These are phyloP conservation scores for Santalum album DNA, from an alignment of 164 flowering plant genomes.

Conservation along the genomic window DNA sequence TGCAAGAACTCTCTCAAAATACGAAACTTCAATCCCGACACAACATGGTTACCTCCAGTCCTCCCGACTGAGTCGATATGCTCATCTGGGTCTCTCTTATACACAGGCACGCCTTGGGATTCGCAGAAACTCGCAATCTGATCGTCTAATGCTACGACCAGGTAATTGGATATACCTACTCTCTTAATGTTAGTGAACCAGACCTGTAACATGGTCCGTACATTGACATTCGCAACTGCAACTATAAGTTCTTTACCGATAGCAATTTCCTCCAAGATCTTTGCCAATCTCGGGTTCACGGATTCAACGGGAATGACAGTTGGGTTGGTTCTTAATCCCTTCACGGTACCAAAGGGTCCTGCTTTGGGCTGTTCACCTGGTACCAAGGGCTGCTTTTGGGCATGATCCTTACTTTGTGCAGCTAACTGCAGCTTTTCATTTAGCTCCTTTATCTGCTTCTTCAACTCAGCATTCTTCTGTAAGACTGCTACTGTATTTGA, in stretches of 20 bases:
- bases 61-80: conserved; percentile 10
- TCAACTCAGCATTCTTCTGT: conserved; percentile 55
- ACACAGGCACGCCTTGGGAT: conserved; percentile 33
- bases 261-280: conserved; percentile 57
- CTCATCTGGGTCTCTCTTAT: conserved; percentile 20
- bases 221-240: conserved; percentile 15
- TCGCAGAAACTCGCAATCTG: conserved; percentile 35
- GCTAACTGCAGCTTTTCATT: conserved; percentile 55
- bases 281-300: conserved; percentile 76
- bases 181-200: conserved; percentile 21
- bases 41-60: conserved; percentile 72
- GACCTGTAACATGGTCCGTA: conserved; percentile 13
- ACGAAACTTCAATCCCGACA: conserved; percentile 83
- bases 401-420: conserved; percentile 53
- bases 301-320: conserved; percentile 70
- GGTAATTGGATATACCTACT: conserved; percentile 46
- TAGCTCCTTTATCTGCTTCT: conserved; percentile 58
- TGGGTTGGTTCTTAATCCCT: conserved; percentile 71
- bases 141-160: conserved; percentile 25
- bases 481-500: conserved; percentile 34
- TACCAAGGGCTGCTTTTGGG: conserved; percentile 43
- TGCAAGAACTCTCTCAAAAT: conserved; percentile 89
- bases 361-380: conserved; percentile 61
- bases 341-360: conserved; percentile 88
- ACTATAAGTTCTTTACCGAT: conserved; percentile 64